These are phyloP conservation scores for Saposhnikovia divaricata DNA, from an alignment of 129 eudicot species.

Conservation along the genomic window DNA sequence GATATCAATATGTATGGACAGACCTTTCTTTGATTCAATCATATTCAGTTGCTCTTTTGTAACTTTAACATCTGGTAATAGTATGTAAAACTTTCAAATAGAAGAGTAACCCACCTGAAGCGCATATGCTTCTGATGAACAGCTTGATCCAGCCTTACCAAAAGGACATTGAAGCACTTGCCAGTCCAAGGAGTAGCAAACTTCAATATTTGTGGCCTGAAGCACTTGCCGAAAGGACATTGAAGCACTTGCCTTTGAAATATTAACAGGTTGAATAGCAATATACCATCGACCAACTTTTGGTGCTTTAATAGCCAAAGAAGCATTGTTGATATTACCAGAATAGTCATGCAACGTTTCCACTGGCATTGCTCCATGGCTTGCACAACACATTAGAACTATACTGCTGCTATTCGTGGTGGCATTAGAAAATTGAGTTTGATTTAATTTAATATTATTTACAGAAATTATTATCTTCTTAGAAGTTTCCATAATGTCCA, in stretches of 20 bases:
- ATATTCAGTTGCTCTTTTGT: background rate
- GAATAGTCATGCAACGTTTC: slow-evolving; percentile 56
- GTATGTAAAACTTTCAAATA: background rate
- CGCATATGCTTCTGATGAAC: slow-evolving; percentile 56
- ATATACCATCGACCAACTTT: slow-evolving; percentile 88
- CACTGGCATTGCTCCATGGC: slow-evolving; percentile 66
- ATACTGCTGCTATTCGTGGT: slow-evolving; percentile 23
- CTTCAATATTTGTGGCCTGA: slow-evolving; percentile 13
- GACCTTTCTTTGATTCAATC: background rate
- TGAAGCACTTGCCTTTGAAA: slow-evolving; percentile 25
- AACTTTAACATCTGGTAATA: background rate
- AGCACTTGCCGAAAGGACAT: too few species aligned
- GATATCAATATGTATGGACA: background rate
- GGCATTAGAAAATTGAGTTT: slow-evolving; percentile 30
- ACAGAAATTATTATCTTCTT: slow-evolving; percentile 47
- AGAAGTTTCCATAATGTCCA: slow-evolving; percentile 57
- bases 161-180: slow-evolving; percentile 66
- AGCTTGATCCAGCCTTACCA: slow-evolving; percentile 71
- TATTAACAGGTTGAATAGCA: slow-evolving; percentile 42
- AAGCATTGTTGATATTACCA: slow-evolving; percentile 37
- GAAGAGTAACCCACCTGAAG: slow-evolving; percentile 59
- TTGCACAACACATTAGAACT: slow-evolving; percentile 65
- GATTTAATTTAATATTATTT: slow-evolving; percentile 34
- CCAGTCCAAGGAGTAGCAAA: slow-evolving; percentile 81
- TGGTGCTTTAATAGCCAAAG: slow-evolving; percentile 62